These are phyloP conservation scores for Plenodomus tracheiphilus DNA, from an alignment of 2,329 filamentous ascomycete genomes.

Conservation along the genomic window DNA sequence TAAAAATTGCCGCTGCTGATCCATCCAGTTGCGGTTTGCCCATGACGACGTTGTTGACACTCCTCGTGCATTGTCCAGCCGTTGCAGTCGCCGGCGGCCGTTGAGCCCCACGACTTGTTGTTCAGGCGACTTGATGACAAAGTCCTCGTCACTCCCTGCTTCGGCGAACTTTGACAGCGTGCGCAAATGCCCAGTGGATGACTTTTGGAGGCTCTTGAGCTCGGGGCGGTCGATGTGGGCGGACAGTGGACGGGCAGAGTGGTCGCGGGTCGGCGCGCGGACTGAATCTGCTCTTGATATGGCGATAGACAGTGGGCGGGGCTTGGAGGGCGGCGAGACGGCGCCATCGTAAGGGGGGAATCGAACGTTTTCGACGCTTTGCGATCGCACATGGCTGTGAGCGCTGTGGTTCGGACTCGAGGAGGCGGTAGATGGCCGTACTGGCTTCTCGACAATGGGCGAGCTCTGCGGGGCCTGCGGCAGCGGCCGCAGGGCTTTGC, in stretches of 20 bases:
- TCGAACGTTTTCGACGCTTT: constrained; percentile 47
- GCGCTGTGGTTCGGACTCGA: constrained; percentile 12
- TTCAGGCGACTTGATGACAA: constrained; percentile 74
- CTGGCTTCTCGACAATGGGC: constrained; percentile 9
- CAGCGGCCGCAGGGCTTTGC: constrained; percentile 71
- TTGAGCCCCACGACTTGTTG: constrained; percentile 88
- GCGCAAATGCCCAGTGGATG: constrained; percentile 85
- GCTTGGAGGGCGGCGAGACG: constrained; percentile 47
- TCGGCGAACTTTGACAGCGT: constrained; percentile 83
- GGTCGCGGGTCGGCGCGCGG: constrained; percentile 41
- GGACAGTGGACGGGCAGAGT: constrained; percentile 33
- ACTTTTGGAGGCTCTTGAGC: constrained; percentile 79
- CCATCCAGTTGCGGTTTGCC: constrained; percentile 95
- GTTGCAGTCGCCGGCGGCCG: constrained; percentile 80
- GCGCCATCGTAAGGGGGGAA: constrained; percentile 52
- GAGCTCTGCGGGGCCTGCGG: constrained; percentile 38
- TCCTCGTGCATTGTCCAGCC: constrained; percentile 59
- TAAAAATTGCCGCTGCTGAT: constrained; percentile 93
- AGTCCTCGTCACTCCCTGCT: constrained; percentile 74
- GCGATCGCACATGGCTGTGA: constrained; percentile 31
- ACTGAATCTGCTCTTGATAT: constrained; percentile 45
- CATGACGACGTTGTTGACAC: constrained; percentile 63
- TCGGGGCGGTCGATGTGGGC: constrained; percentile 56
- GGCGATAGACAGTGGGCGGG: constrained; percentile 47
- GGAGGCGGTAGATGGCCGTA: constrained; percentile 16